phyloP scores from a whole-genome alignment of 352 stramenopile genomes.

The Pythium biforme region DNA sequence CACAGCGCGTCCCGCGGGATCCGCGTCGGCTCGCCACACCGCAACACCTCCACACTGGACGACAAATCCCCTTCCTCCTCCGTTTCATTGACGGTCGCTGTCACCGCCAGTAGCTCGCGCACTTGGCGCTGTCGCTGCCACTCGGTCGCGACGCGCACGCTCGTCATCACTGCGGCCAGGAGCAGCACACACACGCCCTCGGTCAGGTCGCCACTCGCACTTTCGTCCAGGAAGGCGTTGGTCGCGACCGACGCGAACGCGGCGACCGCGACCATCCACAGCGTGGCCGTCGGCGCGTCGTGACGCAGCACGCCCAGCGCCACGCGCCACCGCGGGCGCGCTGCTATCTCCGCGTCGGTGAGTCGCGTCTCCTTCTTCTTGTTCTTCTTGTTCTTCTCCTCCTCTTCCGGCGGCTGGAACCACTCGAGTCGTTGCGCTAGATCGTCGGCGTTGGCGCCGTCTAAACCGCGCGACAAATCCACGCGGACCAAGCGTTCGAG shows the following conservation, averaged over 20 bases:
- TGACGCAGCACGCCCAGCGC: neutral
- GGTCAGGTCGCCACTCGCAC: neutral
- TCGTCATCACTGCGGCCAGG: neutral
- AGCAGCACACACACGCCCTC: slow-evolving; percentile 8
- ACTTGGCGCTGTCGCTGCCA: slow-evolving; percentile 3
- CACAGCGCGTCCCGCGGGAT: neutral
- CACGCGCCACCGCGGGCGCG: slow-evolving; percentile 1
- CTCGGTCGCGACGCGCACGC: neutral
- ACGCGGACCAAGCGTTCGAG: neutral
- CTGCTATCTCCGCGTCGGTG: neutral
- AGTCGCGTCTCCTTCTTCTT: neutral
- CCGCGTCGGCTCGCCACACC: neutral
- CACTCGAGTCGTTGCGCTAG: neutral
- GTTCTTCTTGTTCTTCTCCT: neutral
- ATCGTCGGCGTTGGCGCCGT: neutral
- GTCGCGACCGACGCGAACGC: no score
- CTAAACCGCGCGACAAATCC: slow-evolving; percentile 2
- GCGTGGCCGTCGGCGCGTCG: neutral
- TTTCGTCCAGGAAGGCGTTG: neutral
- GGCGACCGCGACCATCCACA: neutral
- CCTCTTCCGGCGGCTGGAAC: neutral
- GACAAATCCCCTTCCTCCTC: neutral
- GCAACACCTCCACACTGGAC: neutral
- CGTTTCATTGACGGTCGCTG: neutral
- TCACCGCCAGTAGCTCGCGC: neutral